Evolutionary conservation across 2,329 filamentous ascomycete species (phyloP).

Genomic region (Botrytis squamosa): DNA sequence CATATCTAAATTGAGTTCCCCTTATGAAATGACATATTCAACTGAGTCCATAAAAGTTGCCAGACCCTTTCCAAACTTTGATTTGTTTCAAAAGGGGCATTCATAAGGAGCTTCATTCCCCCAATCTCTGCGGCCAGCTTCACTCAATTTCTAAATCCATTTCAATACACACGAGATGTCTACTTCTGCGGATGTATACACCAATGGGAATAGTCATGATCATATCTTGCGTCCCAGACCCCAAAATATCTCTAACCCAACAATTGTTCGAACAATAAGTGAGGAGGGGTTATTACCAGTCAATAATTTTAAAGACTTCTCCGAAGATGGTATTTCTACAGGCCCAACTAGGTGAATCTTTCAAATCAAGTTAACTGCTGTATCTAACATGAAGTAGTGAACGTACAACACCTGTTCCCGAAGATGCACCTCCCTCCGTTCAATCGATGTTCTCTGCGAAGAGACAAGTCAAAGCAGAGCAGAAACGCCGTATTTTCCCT

Average conservation of each 20-base stretch:
- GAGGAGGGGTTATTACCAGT: conserved; percentile 31
- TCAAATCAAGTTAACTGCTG: background rate
- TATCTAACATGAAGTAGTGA: conserved; percentile 54
- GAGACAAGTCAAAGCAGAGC: conserved; percentile 77
- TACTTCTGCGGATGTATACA: conserved; percentile 33
- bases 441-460: conserved; percentile 82
- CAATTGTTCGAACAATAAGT: conserved; percentile 31
- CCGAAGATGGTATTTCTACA: conserved; percentile 31
- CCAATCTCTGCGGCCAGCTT: conserved; percentile 5
- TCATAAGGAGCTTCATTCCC: conserved; percentile 6
- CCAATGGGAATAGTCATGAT: conserved; percentile 35
- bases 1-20: background rate
- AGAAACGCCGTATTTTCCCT: conserved; percentile 82
- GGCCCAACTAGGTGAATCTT: conserved; percentile 16
- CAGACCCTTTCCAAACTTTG: background rate
- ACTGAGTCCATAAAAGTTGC: background rate
- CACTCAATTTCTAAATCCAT: background rate
- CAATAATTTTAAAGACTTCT: conserved; percentile 21
- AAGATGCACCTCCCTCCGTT: conserved; percentile 89
- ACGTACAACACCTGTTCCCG: conserved; percentile 76
- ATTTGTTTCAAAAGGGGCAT: conserved; percentile 19
- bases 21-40: conserved; percentile 14
- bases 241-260: conserved; percentile 33
- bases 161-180: conserved; percentile 33
- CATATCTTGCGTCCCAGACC: conserved; percentile 38